Conservation (phyloP, 345 rosid species). For the Reutealis trisperma region DNA sequence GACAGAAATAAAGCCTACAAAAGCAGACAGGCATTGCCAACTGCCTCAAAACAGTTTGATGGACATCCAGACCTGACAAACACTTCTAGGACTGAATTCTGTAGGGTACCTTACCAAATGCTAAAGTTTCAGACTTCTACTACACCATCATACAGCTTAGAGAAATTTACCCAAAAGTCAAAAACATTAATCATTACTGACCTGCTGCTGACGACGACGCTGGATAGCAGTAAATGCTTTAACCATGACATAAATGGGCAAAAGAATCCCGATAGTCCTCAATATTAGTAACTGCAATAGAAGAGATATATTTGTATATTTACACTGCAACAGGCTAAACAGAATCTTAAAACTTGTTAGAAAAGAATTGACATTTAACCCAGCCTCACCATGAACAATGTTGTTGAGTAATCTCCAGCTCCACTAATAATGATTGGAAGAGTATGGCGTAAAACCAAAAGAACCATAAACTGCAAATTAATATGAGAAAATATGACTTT, state of each 20-base stretch:
- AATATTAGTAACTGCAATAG: constrained; percentile 51
- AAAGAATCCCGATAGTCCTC: constrained; percentile 63
- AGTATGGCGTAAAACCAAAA: constrained; percentile 68
- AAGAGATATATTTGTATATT: background rate
- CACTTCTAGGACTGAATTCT: background rate
- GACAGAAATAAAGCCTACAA: background rate
- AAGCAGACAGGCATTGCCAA: background rate
- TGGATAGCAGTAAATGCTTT: constrained; percentile 51
- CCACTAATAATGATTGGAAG: constrained; percentile 63
- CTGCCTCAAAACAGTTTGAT: background rate
- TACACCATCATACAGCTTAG: background rate
- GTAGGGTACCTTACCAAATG: background rate
- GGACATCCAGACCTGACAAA: background rate
- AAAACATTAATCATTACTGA: constrained; percentile 7
- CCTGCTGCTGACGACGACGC: constrained; percentile 50
- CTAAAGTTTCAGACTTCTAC: background rate
- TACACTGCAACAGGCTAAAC: background rate
- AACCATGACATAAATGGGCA: constrained; percentile 59
- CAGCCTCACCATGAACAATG: constrained; percentile 56
- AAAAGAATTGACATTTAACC: background rate
- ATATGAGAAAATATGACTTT: background rate
- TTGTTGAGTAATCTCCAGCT: constrained; percentile 52
- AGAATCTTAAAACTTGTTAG: background rate
- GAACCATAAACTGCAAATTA: constrained; percentile 60
- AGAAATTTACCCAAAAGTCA: background rate